Evolutionary conservation across 2,329 filamentous ascomycete genomes (phyloP), one percentile per base, ranked within the genome.

Genomic region (Phaeosphaeriaceae sp.): DNA sequence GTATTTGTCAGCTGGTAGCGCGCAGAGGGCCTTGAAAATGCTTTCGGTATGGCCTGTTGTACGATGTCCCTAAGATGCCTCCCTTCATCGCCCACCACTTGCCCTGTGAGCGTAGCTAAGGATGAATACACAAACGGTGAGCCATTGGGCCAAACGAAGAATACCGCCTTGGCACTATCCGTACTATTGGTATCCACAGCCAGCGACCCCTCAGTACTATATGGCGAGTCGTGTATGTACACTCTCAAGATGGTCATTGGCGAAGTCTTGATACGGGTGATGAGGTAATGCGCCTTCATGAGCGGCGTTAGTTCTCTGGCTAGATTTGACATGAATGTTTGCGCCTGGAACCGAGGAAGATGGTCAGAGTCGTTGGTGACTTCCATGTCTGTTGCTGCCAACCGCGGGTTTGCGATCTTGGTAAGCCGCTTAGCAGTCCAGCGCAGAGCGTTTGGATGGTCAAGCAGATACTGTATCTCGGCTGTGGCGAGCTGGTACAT

Each of bases 261-360:
- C n/a, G 90, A 81, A 1, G 84, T 82, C 53, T 85, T 83, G 53
- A 91, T 89, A n/a, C 89, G 86, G 64, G 90, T 88, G 59, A 95
- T 86, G 67, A 91, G 89, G 75, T 92, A 95, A 76, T 96, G 91
- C 5, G 91, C 90, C 76, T 95, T 96, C 66, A 93, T 86, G 57
- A 95, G 85, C 1, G 92, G 91, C 1, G 91, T 82, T 19, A 93
- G 85, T 70, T 93, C 89, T 42, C 83, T 82, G 65, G 93, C 90
- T 1, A 97, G 85, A 64, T 89, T 90, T 63, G 87, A 86, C 40
- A 96, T 81, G 74, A 96, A 96, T 0, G 89, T 91, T 4, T 90
- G 87, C 1, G 91, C 90, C 69, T 96, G 91, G 69, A 95, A 91
- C 17, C 89, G 88, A 11, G 92, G 91, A 20, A 85, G 72, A 48